Evolutionary conservation across 805 yeast genomes (phyloP), one percentile per base, ranked within the genome.

Genomic region (Brettanomyces nanus): DNA sequence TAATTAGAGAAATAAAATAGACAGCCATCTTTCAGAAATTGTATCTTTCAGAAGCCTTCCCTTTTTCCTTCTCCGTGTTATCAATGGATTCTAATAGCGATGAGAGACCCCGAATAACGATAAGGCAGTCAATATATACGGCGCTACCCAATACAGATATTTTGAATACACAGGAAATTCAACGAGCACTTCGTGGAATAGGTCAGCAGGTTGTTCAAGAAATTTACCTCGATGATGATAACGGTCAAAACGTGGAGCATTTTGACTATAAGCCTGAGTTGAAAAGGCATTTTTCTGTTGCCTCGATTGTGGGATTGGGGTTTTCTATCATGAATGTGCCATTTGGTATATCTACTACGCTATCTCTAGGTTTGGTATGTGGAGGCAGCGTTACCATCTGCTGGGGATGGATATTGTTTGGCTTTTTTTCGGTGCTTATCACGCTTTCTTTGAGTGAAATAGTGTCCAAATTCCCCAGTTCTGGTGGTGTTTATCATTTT

Each of bases 291-390:
- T 66, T 83, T 39, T 77, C 85, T 0, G 78, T 80, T 9, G 64
- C 76, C 1, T 79, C 89, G 0, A 75, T 84, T 32, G 73, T 84
- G 18, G 95, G 92, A 4, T 61, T 84, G 19, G 90, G 92, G 0
- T 82, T 84, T 53, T 77, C 87, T 1, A 60, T 84, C 23, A 81
- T 84, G 89, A 84, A 85, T 30, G 89, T 85, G 0, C 90, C 89
- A 0, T 69, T 82, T 48, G 87, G 90, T 1, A 69, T 84, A 48
- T 75, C 86, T 7, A 75, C 85, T 3, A 81, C 87, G 1, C 65
- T 84, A 54, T 75, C 80, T 51, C 78, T 80, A 22, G 81, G 85
- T 3, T 60, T 84, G 37, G 68, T 77, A 7, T 84, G 82, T 57
- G 95, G 94, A 6, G 86, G 87, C 1, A 80, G 81, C 37, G 76